Evolutionary conservation across 306 rosid genomes (phyloP), one percentile per base, ranked within the genome.

Genomic region (Sechiopsis laciniata): DNA sequence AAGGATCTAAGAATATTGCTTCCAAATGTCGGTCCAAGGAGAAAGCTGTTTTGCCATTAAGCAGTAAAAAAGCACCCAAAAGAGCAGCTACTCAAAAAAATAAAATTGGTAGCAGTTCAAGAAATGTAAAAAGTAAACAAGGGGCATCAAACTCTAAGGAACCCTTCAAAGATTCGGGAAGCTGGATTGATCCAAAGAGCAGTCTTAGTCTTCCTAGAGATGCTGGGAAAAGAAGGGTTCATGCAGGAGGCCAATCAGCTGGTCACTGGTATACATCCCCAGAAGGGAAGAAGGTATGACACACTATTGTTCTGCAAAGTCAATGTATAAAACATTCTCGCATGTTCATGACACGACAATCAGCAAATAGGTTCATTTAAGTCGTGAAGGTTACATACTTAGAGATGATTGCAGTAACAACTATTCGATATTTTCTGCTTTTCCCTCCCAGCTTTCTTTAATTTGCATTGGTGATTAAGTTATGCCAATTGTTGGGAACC

Each of bases 211-310:
- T 70, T 75, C 89, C 88, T 72, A 85, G 77, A 78, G 96, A 85
- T 80, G 87, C 90, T 24, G 88, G 91, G 71, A 80, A 78, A 79
- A 78, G 85, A 74, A 87, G 84, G 68, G 88, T 86, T 55, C 90
- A 84, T 65, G 95, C 96, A 52, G 82, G 83, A 74, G 83, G 83
- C 24, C 81, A 85, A 76, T 78, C 98, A 66, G 76, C 63, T 71
- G 97, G 98, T 79, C 97, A 90, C 75, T 94, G 98, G 97, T 94
- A 24, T 85, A 90, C 97, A 46, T 82, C 78, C 37, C 46, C 96
- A n/a, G 90, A 81, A 24, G 96, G 98, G 79, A 84, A 82, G 75
- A 93, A 84, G 97, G 98, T 87, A 77, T 40, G 81, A 32, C 45
- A 14, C 51, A 32, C 11, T 45, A 17, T 35, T 17, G 45, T 53